phyloP scores from a whole-genome alignment of 1,284 basidiomycete species.

The Peniophora sp. region DNA sequence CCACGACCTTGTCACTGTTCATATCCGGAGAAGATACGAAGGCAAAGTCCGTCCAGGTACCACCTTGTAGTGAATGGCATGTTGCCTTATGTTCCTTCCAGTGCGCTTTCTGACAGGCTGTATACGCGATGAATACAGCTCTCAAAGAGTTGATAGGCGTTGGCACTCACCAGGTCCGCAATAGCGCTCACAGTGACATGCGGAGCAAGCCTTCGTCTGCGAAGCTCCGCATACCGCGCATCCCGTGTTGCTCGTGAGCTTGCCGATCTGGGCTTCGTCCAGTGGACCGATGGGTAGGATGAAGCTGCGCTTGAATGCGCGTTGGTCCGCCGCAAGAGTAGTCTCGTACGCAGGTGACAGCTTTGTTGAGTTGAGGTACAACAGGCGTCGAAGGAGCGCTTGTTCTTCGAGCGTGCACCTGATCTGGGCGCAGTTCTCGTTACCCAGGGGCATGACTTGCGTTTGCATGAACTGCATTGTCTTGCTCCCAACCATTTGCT shows the following conservation, averaged over 20 bases:
- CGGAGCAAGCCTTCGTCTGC: background rate
- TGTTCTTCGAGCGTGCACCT: background rate
- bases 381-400: background rate
- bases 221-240: background rate
- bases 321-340: background rate
- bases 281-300: background rate
- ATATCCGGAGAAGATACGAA: background rate
- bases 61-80: background rate
- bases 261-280: background rate
- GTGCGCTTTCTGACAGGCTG: background rate
- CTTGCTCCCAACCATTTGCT: background rate
- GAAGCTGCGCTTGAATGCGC: background rate
- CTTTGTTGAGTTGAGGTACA: background rate
- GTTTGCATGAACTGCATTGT: background rate
- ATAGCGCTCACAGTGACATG: background rate
- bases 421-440: background rate
- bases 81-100: background rate
- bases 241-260: background rate
- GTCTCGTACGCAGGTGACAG: background rate
- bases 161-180: background rate
- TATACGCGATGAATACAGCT: background rate
- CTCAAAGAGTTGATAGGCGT: background rate
- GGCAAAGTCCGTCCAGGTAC: background rate
- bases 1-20: background rate
- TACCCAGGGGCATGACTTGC: background rate